Conservation (phyloP, 495 filamentous ascomycete genomes). For the Penicillium waksmanii region DNA sequence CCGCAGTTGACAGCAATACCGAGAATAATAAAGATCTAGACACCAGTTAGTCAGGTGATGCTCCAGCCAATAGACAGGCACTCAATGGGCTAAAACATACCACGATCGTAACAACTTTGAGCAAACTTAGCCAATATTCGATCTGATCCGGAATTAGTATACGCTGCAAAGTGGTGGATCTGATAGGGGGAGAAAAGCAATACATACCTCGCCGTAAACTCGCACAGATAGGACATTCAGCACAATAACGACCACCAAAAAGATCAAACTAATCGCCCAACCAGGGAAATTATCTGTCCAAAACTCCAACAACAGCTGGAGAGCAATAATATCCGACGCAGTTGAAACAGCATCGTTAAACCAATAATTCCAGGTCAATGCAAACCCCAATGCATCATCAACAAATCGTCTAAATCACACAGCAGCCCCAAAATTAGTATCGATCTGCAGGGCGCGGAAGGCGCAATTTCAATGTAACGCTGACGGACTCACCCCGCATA, state of each 20-base stretch:
- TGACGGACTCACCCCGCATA: constrained; percentile 49
- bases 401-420: constrained; percentile 50
- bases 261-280: constrained; percentile 56
- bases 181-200: constrained; percentile 6
- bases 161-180: not conserved
- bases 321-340: constrained; percentile 56
- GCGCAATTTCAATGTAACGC: not conserved
- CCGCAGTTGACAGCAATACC: constrained; percentile 56
- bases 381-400: constrained; percentile 59
- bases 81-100: constrained; percentile 33
- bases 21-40: constrained; percentile 57
- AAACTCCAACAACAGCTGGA: constrained; percentile 56
- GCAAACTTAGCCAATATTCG: constrained; percentile 58
- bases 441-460: not conserved
- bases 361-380: constrained; percentile 62
- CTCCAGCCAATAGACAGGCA: not conserved
- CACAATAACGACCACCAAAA: constrained; percentile 51
- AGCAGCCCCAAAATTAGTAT: constrained; percentile 9
- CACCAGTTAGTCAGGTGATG: not conserved
- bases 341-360: constrained; percentile 62
- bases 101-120: constrained; percentile 60
- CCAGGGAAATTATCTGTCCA: constrained; percentile 57
- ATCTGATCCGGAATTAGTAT: constrained; percentile 32
- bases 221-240: constrained; percentile 56
- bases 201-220: constrained; percentile 56